phyloP scores from a whole-genome alignment of 306 rosid genomes.

The Vicia sativa region DNA sequence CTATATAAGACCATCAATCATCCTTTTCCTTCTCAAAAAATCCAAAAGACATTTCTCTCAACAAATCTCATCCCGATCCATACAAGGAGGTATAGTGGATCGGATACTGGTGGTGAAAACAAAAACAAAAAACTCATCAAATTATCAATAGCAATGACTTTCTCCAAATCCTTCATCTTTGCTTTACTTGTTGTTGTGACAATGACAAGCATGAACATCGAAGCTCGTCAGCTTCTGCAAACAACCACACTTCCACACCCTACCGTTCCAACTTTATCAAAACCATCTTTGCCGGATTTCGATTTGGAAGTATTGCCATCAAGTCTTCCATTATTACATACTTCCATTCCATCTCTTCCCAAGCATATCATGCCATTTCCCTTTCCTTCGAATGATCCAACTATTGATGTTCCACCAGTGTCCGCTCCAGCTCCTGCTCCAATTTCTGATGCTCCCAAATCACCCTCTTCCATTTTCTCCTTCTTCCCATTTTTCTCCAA shows the following conservation, averaged over 20 bases:
- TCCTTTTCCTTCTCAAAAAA: neutral
- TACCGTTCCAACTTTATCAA: slow-evolving; percentile 19
- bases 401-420: slow-evolving; percentile 7
- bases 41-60: neutral
- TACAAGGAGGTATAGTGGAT: too few species aligned
- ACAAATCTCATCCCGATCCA: too few species aligned
- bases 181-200: too few species aligned
- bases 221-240: too few species aligned
- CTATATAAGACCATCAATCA: slow-evolving; percentile 27
- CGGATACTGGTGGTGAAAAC: too few species aligned
- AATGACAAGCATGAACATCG: too few species aligned
- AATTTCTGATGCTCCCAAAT: neutral
- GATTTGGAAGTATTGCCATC: neutral
- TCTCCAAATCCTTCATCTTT: too few species aligned
- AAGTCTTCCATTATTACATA: neutral
- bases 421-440: neutral
- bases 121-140: neutral
- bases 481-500: slow-evolving; percentile 40
- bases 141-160: too few species aligned
- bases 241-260: too few species aligned
- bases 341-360: neutral
- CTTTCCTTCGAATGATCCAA: slow-evolving; percentile 5
- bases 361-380: slow-evolving; percentile 32
- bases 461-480: slow-evolving; percentile 28
- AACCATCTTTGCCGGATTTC: neutral